A percentile compares a stretch with the other conserved stretches of the same genome.
phyloP scores from a whole-genome alignment of 2,329 filamentous ascomycete species.

The Stromatinia cepivora region DNA sequence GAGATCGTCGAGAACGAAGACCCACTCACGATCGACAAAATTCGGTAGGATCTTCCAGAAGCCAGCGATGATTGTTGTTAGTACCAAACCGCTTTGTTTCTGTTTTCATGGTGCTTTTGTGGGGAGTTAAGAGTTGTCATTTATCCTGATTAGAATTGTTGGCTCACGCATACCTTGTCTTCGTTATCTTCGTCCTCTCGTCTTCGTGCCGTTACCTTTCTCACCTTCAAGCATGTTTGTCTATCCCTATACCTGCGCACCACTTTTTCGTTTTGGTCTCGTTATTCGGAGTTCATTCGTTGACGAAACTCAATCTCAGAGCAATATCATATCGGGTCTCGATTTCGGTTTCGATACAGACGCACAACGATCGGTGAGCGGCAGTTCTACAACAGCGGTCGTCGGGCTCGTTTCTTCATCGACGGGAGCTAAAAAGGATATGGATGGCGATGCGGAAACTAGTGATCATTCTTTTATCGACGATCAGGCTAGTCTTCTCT shows the following conservation, averaged over 20 bases:
- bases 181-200: slow-evolving; percentile 24
- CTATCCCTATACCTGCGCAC: background rate
- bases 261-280: slow-evolving; percentile 20
- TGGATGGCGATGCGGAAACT: slow-evolving; percentile 24
- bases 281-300: slow-evolving; percentile 26
- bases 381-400: slow-evolving; percentile 27
- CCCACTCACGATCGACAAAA: slow-evolving; percentile 60
- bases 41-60: slow-evolving; percentile 51
- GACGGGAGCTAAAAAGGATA: slow-evolving; percentile 15
- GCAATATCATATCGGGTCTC: background rate
- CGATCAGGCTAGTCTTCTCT: slow-evolving; percentile 38
- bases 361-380: slow-evolving; percentile 8
- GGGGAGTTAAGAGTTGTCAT: slow-evolving; percentile 24
- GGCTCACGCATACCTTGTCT: slow-evolving; percentile 36
- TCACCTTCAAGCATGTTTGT: slow-evolving; percentile 16
- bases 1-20: slow-evolving; percentile 58
- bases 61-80: slow-evolving; percentile 42
- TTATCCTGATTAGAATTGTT: slow-evolving; percentile 34
- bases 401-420: slow-evolving; percentile 24
- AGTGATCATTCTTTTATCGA: slow-evolving; percentile 32
- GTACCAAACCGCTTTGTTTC: slow-evolving; percentile 38
- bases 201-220: slow-evolving; percentile 20
- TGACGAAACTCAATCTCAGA: slow-evolving; percentile 27
- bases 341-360: slow-evolving; percentile 29
- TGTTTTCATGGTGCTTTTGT: slow-evolving; percentile 31